Evolutionary conservation across 2,329 filamentous ascomycete genomes (phyloP), one percentile per base, ranked within the genome.

Genomic region (Fusarium concolor): DNA sequence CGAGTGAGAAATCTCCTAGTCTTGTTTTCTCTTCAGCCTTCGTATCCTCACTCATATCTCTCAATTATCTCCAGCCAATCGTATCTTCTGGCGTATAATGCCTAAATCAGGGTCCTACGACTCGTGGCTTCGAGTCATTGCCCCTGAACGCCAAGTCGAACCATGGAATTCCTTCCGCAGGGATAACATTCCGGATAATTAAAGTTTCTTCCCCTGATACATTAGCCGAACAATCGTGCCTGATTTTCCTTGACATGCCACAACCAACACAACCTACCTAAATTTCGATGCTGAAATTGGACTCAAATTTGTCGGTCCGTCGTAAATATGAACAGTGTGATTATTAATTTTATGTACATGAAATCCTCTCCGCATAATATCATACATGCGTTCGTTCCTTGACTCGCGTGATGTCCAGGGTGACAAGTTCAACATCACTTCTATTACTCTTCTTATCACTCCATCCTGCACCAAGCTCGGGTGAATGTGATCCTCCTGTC

Each of bases 361-460:
- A n/a, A 42, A 22, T 22, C 33, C 42, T 29, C 10, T 22, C 10
- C 29, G 17, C 12, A 29, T 18, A 18, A 20, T 24, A 35, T 22
- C 6, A 62, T 18, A 28, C 24, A 38, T 43, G 43, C 6, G 18
- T 18, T 6, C 37, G 44, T 22, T 56, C 58, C 20, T 56, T 62
- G 4, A 22, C 38, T 2, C 31, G 22, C 17, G 28, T 29, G 20
- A 56, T 12, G 24, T 62, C 57, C 11, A 62, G 31, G 24, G 12
- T 56, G 10, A 62, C 49, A 31, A 62, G 59, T 26, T 62, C 59
- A 8, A 62, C 22, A 8, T 68, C 65, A 17, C 65, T 67, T 14
- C 59, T 43, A 2, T 43, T 68, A 10, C 64, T 67, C 28, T 61
- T 67, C 53, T 68, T 65, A 20, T 67, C 64, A 12, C 41, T 62